These are phyloP conservation scores for Talaromyces adpressus DNA, from an alignment of 495 filamentous ascomycete genomes.

Conservation along the genomic window DNA sequence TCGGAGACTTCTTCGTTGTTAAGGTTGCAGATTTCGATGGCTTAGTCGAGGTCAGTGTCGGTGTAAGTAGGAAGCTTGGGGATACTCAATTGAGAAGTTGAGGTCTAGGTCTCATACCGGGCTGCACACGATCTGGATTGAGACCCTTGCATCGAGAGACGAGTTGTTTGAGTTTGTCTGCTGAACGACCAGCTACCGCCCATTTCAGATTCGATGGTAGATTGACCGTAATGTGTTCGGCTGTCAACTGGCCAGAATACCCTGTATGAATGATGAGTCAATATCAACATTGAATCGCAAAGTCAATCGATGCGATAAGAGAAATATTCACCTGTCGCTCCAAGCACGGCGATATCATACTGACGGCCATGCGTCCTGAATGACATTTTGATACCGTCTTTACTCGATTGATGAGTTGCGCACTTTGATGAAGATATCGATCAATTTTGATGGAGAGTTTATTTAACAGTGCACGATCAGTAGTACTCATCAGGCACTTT, in stretches of 20 bases:
- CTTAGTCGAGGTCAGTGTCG: constrained; percentile 25
- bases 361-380: constrained; percentile 13
- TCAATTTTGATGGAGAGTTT: neutral
- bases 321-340: constrained; percentile 37
- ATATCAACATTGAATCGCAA: neutral
- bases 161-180: constrained; percentile 52
- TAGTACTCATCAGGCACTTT: neutral
- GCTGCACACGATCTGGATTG: constrained; percentile 55
- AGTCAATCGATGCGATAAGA: neutral
- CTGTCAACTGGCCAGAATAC: constrained; percentile 64
- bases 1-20: constrained; percentile 43
- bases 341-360: constrained; percentile 69
- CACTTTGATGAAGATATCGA: neutral
- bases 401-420: neutral
- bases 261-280: constrained; percentile 31
- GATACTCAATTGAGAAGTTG: too few species aligned
- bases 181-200: constrained; percentile 74
- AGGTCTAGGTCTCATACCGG: constrained; percentile 20
- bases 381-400: too few species aligned
- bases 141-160: constrained; percentile 44
- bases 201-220: constrained; percentile 65
- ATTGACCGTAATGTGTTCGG: constrained; percentile 55
- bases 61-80: too few species aligned
- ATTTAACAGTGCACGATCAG: too few species aligned
- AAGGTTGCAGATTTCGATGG: constrained; percentile 50